Evolutionary conservation across 345 rosid genomes (phyloP).

Genomic region (Brassica napus): DNA sequence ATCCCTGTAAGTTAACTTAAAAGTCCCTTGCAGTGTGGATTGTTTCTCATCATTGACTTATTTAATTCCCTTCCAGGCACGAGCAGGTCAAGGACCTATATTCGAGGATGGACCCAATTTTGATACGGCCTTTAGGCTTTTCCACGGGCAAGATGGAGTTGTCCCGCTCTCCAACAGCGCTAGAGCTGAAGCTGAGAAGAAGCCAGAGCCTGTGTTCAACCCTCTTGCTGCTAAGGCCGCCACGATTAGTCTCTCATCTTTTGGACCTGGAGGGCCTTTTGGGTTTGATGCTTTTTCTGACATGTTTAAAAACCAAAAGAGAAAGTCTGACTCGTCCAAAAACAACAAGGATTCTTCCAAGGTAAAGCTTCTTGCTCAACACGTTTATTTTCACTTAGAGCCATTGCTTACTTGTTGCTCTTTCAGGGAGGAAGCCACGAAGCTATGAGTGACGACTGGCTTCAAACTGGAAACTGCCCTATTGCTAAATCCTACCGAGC

Average conservation of each 20-base stretch:
- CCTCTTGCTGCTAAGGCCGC: conserved; percentile 98
- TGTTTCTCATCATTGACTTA: not conserved
- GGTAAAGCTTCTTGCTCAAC: conserved; percentile 41
- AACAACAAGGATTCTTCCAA: conserved; percentile 59
- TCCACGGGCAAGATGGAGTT: conserved; percentile 93
- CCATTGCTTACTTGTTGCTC: not conserved
- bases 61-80: conserved; percentile 41
- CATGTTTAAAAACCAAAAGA: conserved; percentile 62
- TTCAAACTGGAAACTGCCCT: conserved; percentile 85
- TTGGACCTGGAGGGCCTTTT: conserved; percentile 84
- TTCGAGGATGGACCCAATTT: conserved; percentile 98
- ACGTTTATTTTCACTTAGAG: not conserved
- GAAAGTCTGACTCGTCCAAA: conserved; percentile 61
- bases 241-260: conserved; percentile 89
- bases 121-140: conserved; percentile 86
- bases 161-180: conserved; percentile 79
- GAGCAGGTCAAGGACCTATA: conserved; percentile 77
- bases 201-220: conserved; percentile 53
- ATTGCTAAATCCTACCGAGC: conserved; percentile 91
- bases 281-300: conserved; percentile 77
- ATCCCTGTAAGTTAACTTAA: conserved; percentile 61
- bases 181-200: conserved; percentile 40
- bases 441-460: conserved; percentile 78
- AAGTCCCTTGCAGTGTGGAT: not conserved
- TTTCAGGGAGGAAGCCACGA: conserved; percentile 79